Evolutionary conservation across 1,139 yeast species (phyloP).

Genomic region (Blastobotrys niveus): DNA sequence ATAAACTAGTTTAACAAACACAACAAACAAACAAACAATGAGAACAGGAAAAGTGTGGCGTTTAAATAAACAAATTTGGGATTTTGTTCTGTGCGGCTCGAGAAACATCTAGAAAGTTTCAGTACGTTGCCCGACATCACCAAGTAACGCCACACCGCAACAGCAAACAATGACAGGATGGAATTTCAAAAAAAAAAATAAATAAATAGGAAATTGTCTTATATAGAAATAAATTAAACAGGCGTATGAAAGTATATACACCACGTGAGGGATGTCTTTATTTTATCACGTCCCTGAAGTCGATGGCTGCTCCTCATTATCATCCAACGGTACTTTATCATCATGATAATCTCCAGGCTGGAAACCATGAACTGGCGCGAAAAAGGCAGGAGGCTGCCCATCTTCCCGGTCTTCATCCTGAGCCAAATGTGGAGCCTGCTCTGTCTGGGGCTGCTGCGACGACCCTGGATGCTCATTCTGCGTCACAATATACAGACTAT

Average conservation of each 20-base stretch:
- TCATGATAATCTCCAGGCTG: constrained; percentile 33
- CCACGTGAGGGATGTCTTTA: no score
- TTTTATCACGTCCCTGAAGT: no score
- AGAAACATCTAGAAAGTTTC: constrained; percentile 9
- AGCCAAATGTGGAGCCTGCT: no score
- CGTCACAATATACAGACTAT: constrained; percentile 8
- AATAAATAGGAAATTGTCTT: constrained; percentile 4
- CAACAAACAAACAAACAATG: neutral
- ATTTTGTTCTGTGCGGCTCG: constrained; percentile 10
- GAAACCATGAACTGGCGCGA: constrained; percentile 28
- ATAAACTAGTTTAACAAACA: no score
- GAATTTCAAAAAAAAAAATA: constrained; percentile 9
- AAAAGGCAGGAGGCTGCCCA: constrained; percentile 18
- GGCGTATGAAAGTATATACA: no score
- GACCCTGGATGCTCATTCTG: neutral
- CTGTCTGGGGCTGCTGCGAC: neutral
- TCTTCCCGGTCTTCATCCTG: neutral
- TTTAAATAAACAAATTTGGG: neutral
- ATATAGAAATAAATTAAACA: no score
- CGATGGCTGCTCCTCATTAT: no score
- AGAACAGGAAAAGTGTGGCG: neutral
- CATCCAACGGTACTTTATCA: constrained; percentile 23
- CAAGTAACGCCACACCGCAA: no score
- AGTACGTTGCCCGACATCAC: neutral
- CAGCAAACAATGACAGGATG: no score